These are phyloP conservation scores for Biscutella laevigata DNA, from an alignment of 441 rosid genomes.

Conservation along the genomic window DNA sequence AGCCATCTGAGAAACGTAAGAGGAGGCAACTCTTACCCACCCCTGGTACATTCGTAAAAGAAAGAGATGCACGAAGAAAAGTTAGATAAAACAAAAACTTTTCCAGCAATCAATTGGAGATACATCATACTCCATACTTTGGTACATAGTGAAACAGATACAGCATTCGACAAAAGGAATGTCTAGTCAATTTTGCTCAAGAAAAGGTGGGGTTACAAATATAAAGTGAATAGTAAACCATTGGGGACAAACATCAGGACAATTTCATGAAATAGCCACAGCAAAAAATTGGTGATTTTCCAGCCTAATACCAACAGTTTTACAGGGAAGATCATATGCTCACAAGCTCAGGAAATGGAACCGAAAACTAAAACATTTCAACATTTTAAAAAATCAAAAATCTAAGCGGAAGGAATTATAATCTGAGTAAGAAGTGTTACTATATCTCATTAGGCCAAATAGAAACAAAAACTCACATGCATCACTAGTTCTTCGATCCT, in stretches of 20 bases:
- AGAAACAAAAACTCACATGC: not conserved
- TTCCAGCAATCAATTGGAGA: not conserved
- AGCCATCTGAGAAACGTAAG: conserved; percentile 68
- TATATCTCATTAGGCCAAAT: not conserved
- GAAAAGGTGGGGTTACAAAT: not conserved
- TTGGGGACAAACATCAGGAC: not conserved
- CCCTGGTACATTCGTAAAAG: too few species aligned
- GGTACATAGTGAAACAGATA: conserved; percentile 4
- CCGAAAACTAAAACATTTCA: too few species aligned
- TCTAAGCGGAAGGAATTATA: not conserved
- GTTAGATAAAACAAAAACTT: not conserved
- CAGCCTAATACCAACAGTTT: not conserved
- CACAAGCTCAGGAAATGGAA: not conserved
- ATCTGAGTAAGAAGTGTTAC: conserved; percentile 1
- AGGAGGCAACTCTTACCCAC: conserved; percentile 78
- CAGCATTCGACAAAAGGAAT: not conserved
- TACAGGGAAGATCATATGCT: not conserved
- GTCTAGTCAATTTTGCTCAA: not conserved
- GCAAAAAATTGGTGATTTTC: not conserved
- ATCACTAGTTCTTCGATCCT: not conserved
- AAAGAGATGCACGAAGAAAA: conserved; percentile 1
- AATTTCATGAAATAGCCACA: not conserved
- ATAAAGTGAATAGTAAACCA: not conserved
- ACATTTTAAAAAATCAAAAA: too few species aligned
- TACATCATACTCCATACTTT: too few species aligned